Base-by-base conservation (phyloP, 2,329 filamentous ascomycete species). In the Arthrobotrys sinensis region DNA sequence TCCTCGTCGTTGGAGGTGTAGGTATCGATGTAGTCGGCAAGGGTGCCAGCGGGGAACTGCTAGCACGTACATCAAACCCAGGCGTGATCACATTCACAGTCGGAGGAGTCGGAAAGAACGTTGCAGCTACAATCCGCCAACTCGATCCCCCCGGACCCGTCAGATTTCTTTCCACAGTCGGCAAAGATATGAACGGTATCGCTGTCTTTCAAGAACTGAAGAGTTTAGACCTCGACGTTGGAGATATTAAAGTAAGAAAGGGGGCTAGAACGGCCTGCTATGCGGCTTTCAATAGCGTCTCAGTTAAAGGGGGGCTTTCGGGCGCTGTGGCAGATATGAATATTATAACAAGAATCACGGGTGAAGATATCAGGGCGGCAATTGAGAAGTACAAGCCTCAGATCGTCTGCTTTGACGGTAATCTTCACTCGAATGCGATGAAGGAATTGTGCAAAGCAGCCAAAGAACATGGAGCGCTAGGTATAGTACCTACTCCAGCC, bases 1-100 rank as follows among this genome's bases (percentile, higher is more conserved):
- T 77, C 21, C 73, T 78, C 24, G 67, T 78, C 16, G 32, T 72
- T 3, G 75, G 75, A 5, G 75, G 75, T n/a, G 67, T 78, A n/a
- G 75, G 67, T 4, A 12, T 78, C 38, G 75, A 78, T 21, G 40
- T 46, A 14, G 40, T 78, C 21, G 73, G 36, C 19, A 72, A 32
- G 7, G 4, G 19, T 28, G 3, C 1, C 50, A 6, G 7, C 1
- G 32, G 32, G 14, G 28, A 12, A 11, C 50, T 36, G 4, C 1
- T 21, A 40, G 11, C 12, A 2, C 14, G 14, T n/a, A 34, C 46
- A 6, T 78, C 75, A 1, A 72, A 68, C 28, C 67, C 67, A 7
- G 75, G 67, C 2, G 16, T 14, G 6, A 48, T 71, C 45, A 53
- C 50, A 28, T 28, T 14, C 46, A 60, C 66, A 4, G 38, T 78